These are phyloP conservation scores for Fomitiporia mediterranea DNA, from an alignment of 1,284 basidiomycete genomes.

Conservation along the genomic window DNA sequence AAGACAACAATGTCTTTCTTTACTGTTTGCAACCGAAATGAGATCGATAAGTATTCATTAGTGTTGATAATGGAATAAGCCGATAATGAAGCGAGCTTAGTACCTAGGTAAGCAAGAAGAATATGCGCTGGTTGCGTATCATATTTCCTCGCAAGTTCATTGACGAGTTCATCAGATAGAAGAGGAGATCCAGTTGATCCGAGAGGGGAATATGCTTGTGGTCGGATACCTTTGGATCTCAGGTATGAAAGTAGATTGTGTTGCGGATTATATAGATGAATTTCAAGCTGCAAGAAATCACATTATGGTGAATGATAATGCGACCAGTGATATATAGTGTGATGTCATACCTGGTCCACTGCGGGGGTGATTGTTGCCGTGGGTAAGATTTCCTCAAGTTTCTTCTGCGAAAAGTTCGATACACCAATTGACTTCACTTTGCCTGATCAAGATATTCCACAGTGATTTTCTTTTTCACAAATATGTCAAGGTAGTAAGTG, in stretches of 20 bases:
- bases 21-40: conserved; percentile 35
- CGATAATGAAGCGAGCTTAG: neutral
- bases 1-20: conserved; percentile 62
- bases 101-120: conserved; percentile 47
- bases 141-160: conserved; percentile 51
- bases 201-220: conserved; percentile 76
- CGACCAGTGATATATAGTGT: neutral
- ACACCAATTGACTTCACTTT: conserved; percentile 40
- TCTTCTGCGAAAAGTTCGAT: conserved; percentile 65
- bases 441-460: neutral
- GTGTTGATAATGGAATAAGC: neutral
- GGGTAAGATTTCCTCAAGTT: conserved; percentile 54
- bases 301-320: neutral
- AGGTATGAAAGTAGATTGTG: conserved; percentile 60
- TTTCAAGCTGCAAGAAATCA: conserved; percentile 36
- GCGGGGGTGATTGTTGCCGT: conserved; percentile 64
- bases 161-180: conserved; percentile 42
- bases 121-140: conserved; percentile 51
- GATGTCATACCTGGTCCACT: conserved; percentile 58
- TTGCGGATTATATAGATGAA: conserved; percentile 69
- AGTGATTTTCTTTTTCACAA: too few species aligned
- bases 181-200: conserved; percentile 33
- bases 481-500: conserved; percentile 19
- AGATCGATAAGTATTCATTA: neutral
- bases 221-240: conserved; percentile 54